Conservation (phyloP, 202 grass and related monocot genomes). For the Hordeum pubiflorum region DNA sequence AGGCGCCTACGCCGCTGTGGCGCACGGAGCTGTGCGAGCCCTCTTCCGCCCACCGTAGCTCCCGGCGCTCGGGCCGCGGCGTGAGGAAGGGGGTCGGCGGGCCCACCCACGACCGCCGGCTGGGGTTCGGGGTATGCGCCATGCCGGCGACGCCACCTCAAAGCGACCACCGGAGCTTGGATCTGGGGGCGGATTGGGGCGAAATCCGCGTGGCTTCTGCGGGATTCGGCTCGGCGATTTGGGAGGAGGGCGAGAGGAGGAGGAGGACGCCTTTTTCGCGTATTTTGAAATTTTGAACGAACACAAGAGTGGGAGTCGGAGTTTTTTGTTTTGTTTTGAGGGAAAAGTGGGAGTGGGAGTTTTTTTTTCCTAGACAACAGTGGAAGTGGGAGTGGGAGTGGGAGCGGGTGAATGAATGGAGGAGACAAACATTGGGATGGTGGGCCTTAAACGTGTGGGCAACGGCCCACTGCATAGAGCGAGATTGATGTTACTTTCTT, state of each 20-base stretch:
- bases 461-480: not conserved
- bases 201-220: conserved; percentile 4
- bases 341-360: too few species aligned
- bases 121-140: conserved; percentile 67
- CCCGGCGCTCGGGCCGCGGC: conserved; percentile 59
- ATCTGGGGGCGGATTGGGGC: not conserved
- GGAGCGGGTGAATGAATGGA: not conserved
- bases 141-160: conserved; percentile 24
- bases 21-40: conserved; percentile 26
- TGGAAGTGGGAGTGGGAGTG: too few species aligned
- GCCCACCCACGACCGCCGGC: conserved; percentile 45
- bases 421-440: not conserved
- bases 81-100: conserved; percentile 56
- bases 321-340: too few species aligned
- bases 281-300: conserved; percentile 33
- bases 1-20: conserved; percentile 15
- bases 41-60: conserved; percentile 73
- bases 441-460: not conserved
- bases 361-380: too few species aligned
- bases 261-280: not conserved
- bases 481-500: too few species aligned
- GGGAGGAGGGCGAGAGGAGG: not conserved
- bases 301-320: not conserved
- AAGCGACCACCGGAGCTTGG: not conserved
- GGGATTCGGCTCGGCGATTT: conserved; percentile 25